A percentile compares a stretch with the other conserved stretches of the same genome.
Evolutionary conservation across 768 basidiomycete genomes (phyloP).

Genomic region (Porphyrellus cyaneotinctus): DNA sequence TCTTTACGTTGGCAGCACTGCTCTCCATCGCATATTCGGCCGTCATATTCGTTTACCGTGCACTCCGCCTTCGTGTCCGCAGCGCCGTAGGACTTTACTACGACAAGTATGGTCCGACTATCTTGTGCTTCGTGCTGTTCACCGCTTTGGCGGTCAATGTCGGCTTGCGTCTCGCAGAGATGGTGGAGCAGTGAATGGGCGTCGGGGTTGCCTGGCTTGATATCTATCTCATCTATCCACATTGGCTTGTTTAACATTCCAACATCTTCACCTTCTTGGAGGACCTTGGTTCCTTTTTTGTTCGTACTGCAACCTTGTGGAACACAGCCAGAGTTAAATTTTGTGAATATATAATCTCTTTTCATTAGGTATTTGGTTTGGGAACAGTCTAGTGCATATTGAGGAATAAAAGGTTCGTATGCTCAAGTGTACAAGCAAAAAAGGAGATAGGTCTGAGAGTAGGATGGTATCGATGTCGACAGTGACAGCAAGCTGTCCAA

Average conservation of each 20-base stretch:
- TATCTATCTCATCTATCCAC: constrained; percentile 1
- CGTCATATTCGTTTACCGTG: constrained; percentile 74
- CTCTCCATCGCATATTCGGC: constrained; percentile 85
- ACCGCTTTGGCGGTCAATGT: constrained; percentile 73
- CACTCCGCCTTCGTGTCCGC: constrained; percentile 61
- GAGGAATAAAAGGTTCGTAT: constrained; percentile 24
- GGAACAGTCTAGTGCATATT: constrained; percentile 24
- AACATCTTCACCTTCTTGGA: neutral
- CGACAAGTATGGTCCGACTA: constrained; percentile 82
- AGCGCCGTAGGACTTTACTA: constrained; percentile 82
- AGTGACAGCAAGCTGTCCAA: constrained; percentile 17
- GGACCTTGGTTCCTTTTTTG: neutral
- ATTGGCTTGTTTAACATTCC: neutral
- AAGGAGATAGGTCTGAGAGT: neutral
- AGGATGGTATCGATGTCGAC: constrained; percentile 10
- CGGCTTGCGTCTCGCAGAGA: constrained; percentile 58
- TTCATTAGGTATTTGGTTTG: constrained; percentile 25
- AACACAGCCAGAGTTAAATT: neutral
- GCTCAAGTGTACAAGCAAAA: constrained; percentile 20
- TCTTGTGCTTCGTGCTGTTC: constrained; percentile 66
- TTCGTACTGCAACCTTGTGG: neutral
- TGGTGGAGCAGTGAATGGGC: constrained; percentile 27
- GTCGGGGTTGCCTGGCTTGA: neutral
- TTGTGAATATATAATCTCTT: constrained; percentile 11
- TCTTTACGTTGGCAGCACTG: constrained; percentile 90